Evolutionary conservation across 345 rosid genomes (phyloP).

Genomic region (Salix koriyanagi): DNA sequence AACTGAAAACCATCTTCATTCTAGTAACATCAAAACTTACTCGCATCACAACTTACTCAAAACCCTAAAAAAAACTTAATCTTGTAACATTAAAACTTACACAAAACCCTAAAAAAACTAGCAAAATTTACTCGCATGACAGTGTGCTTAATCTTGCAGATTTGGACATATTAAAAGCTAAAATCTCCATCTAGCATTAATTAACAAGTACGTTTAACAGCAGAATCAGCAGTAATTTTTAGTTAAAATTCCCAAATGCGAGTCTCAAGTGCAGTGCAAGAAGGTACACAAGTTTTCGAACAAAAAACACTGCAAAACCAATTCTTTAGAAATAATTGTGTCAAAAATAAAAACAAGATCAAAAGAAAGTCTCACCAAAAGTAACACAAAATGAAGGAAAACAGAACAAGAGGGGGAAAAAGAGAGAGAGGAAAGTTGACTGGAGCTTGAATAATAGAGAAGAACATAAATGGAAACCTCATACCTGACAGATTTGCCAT

Average conservation of each 20-base stretch:
- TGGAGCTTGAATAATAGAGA: neutral
- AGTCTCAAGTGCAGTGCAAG: neutral
- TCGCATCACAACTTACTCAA: neutral
- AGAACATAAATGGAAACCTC: slow-evolving; percentile 10
- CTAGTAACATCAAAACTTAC: neutral
- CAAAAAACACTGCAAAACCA: neutral
- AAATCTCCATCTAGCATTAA: neutral
- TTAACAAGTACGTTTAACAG: neutral
- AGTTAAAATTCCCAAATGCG: neutral
- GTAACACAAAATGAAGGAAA: neutral
- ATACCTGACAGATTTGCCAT: slow-evolving; percentile 67
- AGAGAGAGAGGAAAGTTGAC: neutral
- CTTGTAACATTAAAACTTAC: neutral
- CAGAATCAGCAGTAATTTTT: neutral
- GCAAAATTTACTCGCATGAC: neutral
- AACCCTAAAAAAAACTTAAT: neutral
- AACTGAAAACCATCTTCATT: neutral
- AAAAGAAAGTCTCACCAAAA: neutral
- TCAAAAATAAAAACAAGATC: neutral
- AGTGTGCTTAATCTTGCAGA: neutral
- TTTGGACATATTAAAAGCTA: neutral
- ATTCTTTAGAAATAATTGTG: neutral
- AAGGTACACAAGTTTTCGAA: neutral
- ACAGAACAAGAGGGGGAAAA: neutral
- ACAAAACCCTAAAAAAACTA: neutral